Percentiles rank a stretch among this genome's conserved stretches.
These are phyloP conservation scores for Hibiscus tridactylites DNA, from an alignment of 345 rosid genomes.

Conservation along the genomic window DNA sequence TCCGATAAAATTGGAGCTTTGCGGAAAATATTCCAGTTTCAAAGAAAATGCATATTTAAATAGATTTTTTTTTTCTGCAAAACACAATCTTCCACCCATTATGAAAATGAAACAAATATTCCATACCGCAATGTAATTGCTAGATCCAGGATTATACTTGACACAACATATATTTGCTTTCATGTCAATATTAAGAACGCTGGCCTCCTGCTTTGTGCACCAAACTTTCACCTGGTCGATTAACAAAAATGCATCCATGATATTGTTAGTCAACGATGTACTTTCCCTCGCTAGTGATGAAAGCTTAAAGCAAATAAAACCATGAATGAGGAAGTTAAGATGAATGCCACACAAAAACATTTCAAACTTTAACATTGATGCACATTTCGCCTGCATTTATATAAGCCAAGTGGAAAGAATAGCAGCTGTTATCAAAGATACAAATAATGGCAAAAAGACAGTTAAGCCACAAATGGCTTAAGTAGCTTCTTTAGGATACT, in stretches of 20 bases:
- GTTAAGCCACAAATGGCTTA: not conserved
- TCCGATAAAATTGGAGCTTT: not conserved
- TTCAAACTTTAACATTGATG: not conserved
- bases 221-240: conserved; percentile 86
- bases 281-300: not conserved
- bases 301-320: not conserved
- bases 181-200: conserved; percentile 93
- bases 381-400: not conserved
- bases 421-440: not conserved
- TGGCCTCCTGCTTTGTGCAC: conserved; percentile 95
- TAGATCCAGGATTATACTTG: conserved; percentile 96
- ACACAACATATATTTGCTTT: conserved; percentile 98
- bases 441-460: not conserved
- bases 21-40: not conserved
- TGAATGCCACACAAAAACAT: not conserved
- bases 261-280: not conserved
- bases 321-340: not conserved
- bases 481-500: not conserved
- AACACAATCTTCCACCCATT: not conserved
- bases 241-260: conserved; percentile 13
- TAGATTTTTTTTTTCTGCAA: not conserved
- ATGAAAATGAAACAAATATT: not conserved
- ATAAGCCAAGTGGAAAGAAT: not conserved
- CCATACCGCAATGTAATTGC: conserved; percentile 87
- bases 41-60: not conserved